Evolutionary conservation across 2,329 filamentous ascomycete genomes (phyloP).

Genomic region (Celoporthe dispersa): DNA sequence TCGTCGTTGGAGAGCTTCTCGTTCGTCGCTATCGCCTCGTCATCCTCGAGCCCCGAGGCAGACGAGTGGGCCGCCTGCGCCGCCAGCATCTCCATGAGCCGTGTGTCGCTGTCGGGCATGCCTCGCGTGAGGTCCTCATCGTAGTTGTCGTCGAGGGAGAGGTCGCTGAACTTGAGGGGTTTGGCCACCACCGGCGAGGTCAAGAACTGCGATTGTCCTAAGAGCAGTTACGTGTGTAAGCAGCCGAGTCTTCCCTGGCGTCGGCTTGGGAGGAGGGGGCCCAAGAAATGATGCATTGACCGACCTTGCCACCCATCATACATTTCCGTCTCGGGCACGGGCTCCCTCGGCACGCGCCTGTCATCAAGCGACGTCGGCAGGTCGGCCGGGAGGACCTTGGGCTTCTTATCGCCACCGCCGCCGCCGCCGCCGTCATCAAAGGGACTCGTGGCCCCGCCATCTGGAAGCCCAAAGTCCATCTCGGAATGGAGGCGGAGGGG

Average conservation of each 20-base stretch:
- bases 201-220: slow-evolving; percentile 94
- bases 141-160: slow-evolving; percentile 80
- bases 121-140: slow-evolving; percentile 67
- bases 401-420: slow-evolving; percentile 48
- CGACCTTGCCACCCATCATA: slow-evolving; percentile 98
- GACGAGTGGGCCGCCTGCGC: slow-evolving; percentile 87
- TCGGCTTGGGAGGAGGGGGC: slow-evolving; percentile 12
- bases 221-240: neutral
- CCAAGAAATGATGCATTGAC: slow-evolving; percentile 35
- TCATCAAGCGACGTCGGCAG: slow-evolving; percentile 92
- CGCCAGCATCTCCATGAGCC: slow-evolving; percentile 94
- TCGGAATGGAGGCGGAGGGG: slow-evolving; percentile 37
- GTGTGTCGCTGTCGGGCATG: slow-evolving; percentile 76
- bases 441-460: slow-evolving; percentile 46
- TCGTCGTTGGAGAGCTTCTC: slow-evolving; percentile 74
- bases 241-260: slow-evolving; percentile 8
- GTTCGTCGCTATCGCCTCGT: slow-evolving; percentile 77
- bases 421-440: slow-evolving; percentile 42
- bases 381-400: slow-evolving; percentile 72
- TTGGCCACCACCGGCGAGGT: slow-evolving; percentile 84
- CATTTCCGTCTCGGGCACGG: slow-evolving; percentile 86
- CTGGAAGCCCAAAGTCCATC: slow-evolving; percentile 64
- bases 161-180: slow-evolving; percentile 78
- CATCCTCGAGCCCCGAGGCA: slow-evolving; percentile 73
- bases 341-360: slow-evolving; percentile 69